phyloP scores from a whole-genome alignment of 768 basidiomycete genomes.

The Phlebiopsis flavidoalba region DNA sequence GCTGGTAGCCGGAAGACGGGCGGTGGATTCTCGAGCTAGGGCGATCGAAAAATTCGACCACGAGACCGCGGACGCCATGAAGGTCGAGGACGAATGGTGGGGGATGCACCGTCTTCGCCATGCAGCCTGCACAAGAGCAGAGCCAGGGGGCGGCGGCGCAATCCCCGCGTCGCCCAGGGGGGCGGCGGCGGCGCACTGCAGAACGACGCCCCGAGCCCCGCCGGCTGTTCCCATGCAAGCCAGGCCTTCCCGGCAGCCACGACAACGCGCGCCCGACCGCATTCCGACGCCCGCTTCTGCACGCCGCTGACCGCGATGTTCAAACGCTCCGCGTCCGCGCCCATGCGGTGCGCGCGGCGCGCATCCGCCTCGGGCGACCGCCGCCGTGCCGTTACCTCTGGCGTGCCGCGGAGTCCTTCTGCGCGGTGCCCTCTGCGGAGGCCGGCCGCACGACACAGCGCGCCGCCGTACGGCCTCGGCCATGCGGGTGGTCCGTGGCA shows the following conservation, averaged over 20 bases:
- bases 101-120: constrained; percentile 8
- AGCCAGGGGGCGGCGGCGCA: too few relatives aligned
- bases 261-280: constrained; percentile 6
- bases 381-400: constrained; percentile 2
- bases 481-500: constrained; percentile 2
- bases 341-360: constrained; percentile 34
- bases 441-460: background rate
- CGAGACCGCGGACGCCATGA: constrained; percentile 16
- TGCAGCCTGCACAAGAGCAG: constrained; percentile 9
- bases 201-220: background rate
- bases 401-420: constrained; percentile 12
- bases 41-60: constrained; percentile 62
- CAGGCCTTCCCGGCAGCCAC: background rate
- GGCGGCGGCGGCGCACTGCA: background rate
- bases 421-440: constrained; percentile 3
- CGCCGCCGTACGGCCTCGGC: background rate
- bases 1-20: constrained; percentile 63
- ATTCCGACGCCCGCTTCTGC: constrained; percentile 30
- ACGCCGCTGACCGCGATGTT: constrained; percentile 60
- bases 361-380: constrained; percentile 8
- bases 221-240: background rate
- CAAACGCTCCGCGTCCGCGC: constrained; percentile 58
- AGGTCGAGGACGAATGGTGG: constrained; percentile 26
- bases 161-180: background rate
- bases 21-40: constrained; percentile 47